Evolutionary conservation across 352 stramenopile species (phyloP), one percentile per base, ranked within the genome.

Genomic region (Phytophthora nicotianae): DNA sequence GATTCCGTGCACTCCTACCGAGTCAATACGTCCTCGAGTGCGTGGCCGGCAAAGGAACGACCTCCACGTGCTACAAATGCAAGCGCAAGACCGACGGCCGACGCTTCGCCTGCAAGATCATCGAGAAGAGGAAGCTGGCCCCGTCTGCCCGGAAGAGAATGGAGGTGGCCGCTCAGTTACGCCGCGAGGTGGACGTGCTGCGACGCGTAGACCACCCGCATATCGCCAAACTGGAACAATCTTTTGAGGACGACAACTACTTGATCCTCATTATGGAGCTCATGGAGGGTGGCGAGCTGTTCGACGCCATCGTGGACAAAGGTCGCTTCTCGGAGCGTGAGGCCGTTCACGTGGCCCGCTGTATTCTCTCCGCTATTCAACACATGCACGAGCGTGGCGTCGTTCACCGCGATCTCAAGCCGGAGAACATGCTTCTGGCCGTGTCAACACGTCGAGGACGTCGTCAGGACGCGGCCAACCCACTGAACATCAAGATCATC

Each of bases 401-500:
- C 46, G 68, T 92, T 4, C 83, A 92, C 54, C 79, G 81, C 2
- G 83, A 92, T 55, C 67, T 92, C 47, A 92, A 92, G 64, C 81
- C 83, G 1, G 83, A 92, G 62, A 92, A 92, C 62, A 79, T 92
- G 65, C 58, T 92, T 29, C 70, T 94, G 10, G 60, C 80, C 2
- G 59, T 76, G 47, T 66, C 54, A 8, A 59, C 55, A 13, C 57
- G 67, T 46, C 59, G 53, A n/a, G 47, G 53, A 50, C 48, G 58
- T 33, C 43, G 41, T 21, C 40, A 66, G 6, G 51, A 62, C 21
- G 51, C 37, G 23, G 45, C 45, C 27, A 41, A 8, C 17, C 29
- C 54, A 5, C 33, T 92, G 50, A 55, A 77, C 2, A 74, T 99
- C 13, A 99, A 99, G 78, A 98, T 99, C 54, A 99, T 99, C 68